Conservation (phyloP, 2,329 filamentous ascomycete species). For the Fusarium nanum region DNA sequence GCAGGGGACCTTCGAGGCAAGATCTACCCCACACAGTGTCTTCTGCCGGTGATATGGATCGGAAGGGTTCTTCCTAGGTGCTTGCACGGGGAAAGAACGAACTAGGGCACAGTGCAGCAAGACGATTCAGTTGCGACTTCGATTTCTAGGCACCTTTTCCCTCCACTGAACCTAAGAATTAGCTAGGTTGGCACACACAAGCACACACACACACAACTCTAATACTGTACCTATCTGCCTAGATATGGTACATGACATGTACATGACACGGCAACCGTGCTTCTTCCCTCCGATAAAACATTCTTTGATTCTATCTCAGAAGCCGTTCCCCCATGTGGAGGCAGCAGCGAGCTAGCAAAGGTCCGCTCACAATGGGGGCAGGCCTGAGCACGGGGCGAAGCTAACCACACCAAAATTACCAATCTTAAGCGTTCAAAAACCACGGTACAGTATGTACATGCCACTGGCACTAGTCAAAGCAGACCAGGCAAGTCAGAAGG, state of each 20-base stretch:
- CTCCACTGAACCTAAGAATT: conserved; percentile 2
- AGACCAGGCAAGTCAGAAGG: conserved; percentile 6
- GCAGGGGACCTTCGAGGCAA: neutral
- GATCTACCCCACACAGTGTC: conserved; percentile 13
- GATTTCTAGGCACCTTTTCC: conserved; percentile 7
- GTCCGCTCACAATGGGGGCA: conserved; percentile 20
- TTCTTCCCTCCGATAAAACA: conserved; percentile 16
- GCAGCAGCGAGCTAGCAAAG: conserved; percentile 37
- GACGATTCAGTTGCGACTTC: neutral
- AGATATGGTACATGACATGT: neutral
- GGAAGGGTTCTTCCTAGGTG: conserved; percentile 25
- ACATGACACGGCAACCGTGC: conserved; percentile 12
- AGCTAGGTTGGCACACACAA: neutral
- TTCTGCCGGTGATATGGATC: neutral
- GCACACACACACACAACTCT: conserved; percentile 13
- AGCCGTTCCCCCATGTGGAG: conserved; percentile 38
- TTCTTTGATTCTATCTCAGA: conserved; percentile 25
- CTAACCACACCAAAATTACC: conserved; percentile 35
- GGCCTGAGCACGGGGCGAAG: conserved; percentile 26
- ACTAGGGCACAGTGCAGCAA: neutral
- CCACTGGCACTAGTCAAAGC: neutral
- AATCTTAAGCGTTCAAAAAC: conserved; percentile 30
- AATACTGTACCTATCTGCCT: neutral
- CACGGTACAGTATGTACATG: neutral
- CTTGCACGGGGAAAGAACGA: neutral